These are phyloP conservation scores for Aspergillus quadrilineatus DNA, from an alignment of 2,329 filamentous ascomycete species.

Conservation along the genomic window DNA sequence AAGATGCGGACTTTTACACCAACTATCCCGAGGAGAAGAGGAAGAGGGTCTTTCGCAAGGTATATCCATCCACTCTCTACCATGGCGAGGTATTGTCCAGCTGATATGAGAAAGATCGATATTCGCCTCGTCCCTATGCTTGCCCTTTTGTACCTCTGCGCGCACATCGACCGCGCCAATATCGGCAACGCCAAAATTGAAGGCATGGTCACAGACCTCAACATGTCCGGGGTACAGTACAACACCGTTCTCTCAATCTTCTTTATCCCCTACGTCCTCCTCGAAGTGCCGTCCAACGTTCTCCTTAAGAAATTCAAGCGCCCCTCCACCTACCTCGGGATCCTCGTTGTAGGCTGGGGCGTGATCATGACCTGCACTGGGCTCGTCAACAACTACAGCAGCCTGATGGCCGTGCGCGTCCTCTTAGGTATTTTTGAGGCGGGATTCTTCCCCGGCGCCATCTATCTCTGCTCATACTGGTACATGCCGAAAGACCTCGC, in stretches of 20 bases:
- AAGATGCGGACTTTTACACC: conserved; percentile 4
- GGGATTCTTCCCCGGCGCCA: conserved; percentile 27
- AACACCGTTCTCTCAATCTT: conserved; percentile 19
- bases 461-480: conserved; percentile 27
- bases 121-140: conserved; percentile 20
- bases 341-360: conserved; percentile 41
- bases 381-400: conserved; percentile 45
- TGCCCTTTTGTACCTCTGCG: conserved; percentile 23
- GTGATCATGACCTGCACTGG: conserved; percentile 52
- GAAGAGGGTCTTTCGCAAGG: conserved; percentile 7
- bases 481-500: conserved; percentile 44
- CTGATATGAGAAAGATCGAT: conserved; percentile 1
- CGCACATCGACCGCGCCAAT: conserved; percentile 29
- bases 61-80: neutral
- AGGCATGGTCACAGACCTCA: conserved; percentile 21
- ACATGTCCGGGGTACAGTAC: conserved; percentile 25
- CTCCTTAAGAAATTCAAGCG: conserved; percentile 24
- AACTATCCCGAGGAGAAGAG: conserved; percentile 7
- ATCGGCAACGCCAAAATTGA: conserved; percentile 32
- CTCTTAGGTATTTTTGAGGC: conserved; percentile 45
- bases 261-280: conserved; percentile 10
- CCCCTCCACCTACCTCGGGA: conserved; percentile 28
- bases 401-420: conserved; percentile 48
- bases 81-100: neutral
- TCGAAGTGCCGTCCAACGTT: conserved; percentile 20